Evolutionary conservation across 2,329 filamentous ascomycete species (phyloP).

Genomic region (Stagonosporopsis vannaccii): DNA sequence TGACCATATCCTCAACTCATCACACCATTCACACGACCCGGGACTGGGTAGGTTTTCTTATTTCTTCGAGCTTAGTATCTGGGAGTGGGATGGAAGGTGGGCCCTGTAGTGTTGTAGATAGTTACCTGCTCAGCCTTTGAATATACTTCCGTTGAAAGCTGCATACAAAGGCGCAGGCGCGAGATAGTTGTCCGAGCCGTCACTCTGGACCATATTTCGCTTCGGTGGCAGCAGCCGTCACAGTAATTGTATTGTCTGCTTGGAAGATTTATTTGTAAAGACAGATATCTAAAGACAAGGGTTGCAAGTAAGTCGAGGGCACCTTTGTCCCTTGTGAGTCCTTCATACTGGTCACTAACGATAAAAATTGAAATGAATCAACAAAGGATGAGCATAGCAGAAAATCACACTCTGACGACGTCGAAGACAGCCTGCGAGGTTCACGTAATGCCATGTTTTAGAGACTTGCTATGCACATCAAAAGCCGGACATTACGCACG

Average conservation of each 20-base stretch:
- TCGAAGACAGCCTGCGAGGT: background rate
- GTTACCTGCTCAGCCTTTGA: background rate
- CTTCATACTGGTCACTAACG: too few species aligned
- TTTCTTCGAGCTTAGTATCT: background rate
- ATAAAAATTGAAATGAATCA: too few species aligned
- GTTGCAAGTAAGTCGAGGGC: background rate
- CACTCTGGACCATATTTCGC: background rate
- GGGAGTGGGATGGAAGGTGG: background rate
- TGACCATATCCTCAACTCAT: slow-evolving; percentile 4
- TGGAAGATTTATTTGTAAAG: background rate
- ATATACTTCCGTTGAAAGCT: background rate
- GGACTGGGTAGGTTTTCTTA: background rate
- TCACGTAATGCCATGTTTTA: background rate
- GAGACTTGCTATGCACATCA: background rate
- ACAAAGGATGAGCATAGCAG: background rate
- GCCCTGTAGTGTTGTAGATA: background rate
- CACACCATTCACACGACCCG: slow-evolving; percentile 1
- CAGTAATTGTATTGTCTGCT: background rate
- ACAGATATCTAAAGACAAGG: background rate
- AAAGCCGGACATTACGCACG: background rate
- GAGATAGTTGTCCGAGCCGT: background rate
- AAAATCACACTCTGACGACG: background rate
- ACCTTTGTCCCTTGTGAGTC: too few species aligned
- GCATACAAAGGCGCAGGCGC: background rate
- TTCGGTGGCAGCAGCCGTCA: background rate